Evolutionary conservation across 345 rosid genomes (phyloP).

Genomic region (Lagerstroemia speciosa): DNA sequence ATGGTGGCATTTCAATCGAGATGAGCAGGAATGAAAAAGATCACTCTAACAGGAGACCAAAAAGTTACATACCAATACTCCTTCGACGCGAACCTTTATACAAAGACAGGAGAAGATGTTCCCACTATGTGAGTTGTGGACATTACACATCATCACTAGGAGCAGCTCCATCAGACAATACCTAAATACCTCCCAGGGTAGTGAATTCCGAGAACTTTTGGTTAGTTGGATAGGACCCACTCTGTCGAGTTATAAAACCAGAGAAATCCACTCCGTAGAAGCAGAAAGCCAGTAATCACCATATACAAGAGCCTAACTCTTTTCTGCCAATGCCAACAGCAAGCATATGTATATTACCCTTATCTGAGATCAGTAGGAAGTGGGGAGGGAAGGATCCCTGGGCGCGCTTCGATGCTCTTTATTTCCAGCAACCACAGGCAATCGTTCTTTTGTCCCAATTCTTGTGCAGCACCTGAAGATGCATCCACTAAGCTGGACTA

Average conservation of each 20-base stretch:
- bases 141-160: neutral
- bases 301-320: neutral
- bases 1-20: neutral
- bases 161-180: neutral
- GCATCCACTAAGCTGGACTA: neutral
- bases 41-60: neutral
- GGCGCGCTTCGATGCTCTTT: neutral
- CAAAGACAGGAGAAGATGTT: neutral
- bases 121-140: neutral
- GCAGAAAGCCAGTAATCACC: neutral
- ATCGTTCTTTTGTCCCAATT: neutral
- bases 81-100: slow-evolving; percentile 16
- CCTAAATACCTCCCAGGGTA: neutral
- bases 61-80: slow-evolving; percentile 6
- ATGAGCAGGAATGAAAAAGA: neutral
- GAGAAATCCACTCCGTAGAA: slow-evolving; percentile 1
- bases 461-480: neutral
- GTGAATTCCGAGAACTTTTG: neutral
- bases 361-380: neutral
- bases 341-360: slow-evolving; percentile 2
- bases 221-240: slow-evolving; percentile 2
- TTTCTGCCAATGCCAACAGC: neutral
- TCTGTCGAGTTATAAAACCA: neutral
- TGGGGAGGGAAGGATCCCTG: neutral
- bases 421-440: neutral